Percentiles rank a stretch among this genome's conserved stretches.
phyloP scores from a whole-genome alignment of 768 basidiomycete species.

The Gautieria morchelliformis region DNA sequence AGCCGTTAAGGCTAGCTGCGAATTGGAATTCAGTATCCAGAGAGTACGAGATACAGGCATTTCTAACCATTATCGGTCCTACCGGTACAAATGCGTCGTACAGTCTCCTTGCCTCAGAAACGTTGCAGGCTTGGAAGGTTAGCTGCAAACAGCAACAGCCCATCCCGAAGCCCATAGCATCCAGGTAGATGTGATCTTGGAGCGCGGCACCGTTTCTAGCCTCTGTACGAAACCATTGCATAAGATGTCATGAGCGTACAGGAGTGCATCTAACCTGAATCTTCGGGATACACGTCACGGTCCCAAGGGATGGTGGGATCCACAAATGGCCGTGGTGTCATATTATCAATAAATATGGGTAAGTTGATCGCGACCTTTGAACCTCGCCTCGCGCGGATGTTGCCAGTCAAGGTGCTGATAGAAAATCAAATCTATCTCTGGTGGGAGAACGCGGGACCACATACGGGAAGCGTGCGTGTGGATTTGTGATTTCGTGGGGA shows the following conservation, averaged over 20 bases:
- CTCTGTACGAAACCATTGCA: constrained; percentile 36
- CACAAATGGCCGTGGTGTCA: constrained; percentile 82
- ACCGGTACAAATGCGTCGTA: constrained; percentile 96
- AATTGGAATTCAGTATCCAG: neutral
- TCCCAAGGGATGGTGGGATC: constrained; percentile 91
- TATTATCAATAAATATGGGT: constrained; percentile 81
- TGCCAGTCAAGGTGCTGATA: constrained; percentile 87
- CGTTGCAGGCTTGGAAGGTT: constrained; percentile 95
- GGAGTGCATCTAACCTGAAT: constrained; percentile 47
- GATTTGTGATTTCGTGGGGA: constrained; percentile 92
- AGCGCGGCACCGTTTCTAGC: constrained; percentile 85
- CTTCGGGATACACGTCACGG: constrained; percentile 73
- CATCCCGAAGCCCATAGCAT: constrained; percentile 99
- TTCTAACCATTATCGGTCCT: constrained; percentile 82
- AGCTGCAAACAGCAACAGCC: constrained; percentile 96
- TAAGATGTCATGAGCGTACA: constrained; percentile 5
- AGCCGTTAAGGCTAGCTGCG: constrained; percentile 84
- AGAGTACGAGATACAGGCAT: constrained; percentile 4
- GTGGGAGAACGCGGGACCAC: constrained; percentile 25
- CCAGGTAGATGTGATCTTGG: constrained; percentile 89
- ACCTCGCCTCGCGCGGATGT: constrained; percentile 82
- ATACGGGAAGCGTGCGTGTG: constrained; percentile 96
- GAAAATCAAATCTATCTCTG: neutral
- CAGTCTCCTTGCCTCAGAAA: constrained; percentile 82
- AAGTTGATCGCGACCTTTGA: constrained; percentile 95